A percentile compares a stretch with the other conserved stretches of the same genome.
Conservation (phyloP, 164 flowering plant species). For the Vitis labrusca region DNA sequence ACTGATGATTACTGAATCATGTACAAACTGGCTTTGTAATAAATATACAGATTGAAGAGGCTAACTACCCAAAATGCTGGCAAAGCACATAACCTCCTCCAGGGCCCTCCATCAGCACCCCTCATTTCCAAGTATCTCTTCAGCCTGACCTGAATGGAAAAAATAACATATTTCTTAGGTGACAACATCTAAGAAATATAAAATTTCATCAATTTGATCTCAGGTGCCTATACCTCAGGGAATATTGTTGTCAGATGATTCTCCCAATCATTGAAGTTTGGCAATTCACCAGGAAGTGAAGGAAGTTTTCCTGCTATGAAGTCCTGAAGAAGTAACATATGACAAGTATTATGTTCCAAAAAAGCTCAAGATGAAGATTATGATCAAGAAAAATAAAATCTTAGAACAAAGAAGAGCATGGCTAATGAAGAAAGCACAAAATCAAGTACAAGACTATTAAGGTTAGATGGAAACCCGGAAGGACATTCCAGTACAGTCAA, state of each 20-base stretch:
- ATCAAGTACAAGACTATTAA: conserved; percentile 9
- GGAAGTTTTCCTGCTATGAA: conserved; percentile 96
- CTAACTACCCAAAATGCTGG: conserved; percentile 94
- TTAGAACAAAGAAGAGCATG: background rate
- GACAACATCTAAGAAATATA: background rate
- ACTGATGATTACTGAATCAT: background rate
- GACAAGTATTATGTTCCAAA: conserved; percentile 11
- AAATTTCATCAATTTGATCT: background rate
- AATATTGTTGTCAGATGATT: conserved; percentile 95
- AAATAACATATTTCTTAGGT: background rate
- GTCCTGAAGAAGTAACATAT: conserved; percentile 51
- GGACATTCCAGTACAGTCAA: conserved; percentile 90
- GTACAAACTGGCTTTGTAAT: background rate
- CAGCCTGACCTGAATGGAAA: conserved; percentile 75
- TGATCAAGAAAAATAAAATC: background rate
- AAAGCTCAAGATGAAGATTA: background rate
- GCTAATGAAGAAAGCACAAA: conserved; percentile 9
- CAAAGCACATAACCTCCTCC: conserved; percentile 96
- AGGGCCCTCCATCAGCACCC: conserved; percentile 99
- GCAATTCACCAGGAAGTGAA: conserved; percentile 82
- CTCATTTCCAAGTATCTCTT: conserved; percentile 99
- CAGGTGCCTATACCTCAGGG: conserved; percentile 64
- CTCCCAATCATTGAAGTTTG: conserved; percentile 93
- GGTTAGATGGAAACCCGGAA: conserved; percentile 73
- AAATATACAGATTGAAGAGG: background rate